Percentiles rank a stretch among this genome's conserved stretches.
phyloP scores from a whole-genome alignment of 805 yeast species.

The Torulaspora delbrueckii region DNA sequence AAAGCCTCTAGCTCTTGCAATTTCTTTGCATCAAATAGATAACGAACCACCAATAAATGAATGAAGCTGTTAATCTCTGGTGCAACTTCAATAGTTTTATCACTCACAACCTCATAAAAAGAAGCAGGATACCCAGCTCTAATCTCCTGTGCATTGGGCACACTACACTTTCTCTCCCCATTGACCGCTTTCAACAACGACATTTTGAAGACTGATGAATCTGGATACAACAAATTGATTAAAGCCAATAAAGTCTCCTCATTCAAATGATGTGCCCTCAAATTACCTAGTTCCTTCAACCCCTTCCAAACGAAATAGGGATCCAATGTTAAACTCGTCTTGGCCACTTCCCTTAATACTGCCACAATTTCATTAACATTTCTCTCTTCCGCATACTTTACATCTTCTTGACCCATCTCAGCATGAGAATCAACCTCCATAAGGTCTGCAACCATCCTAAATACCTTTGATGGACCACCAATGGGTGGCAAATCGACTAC shows the following conservation, averaged over 20 bases:
- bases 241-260: slow-evolving; percentile 51
- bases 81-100: slow-evolving; percentile 40
- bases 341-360: slow-evolving; percentile 37
- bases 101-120: slow-evolving; percentile 30
- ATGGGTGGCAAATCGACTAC: slow-evolving; percentile 15
- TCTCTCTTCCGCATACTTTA: slow-evolving; percentile 32
- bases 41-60: slow-evolving; percentile 73
- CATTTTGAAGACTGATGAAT: slow-evolving; percentile 39
- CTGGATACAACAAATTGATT: slow-evolving; percentile 52
- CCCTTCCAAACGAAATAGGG: slow-evolving; percentile 84
- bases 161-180: slow-evolving; percentile 34
- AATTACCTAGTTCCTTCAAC: slow-evolving; percentile 71
- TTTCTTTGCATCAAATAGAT: slow-evolving; percentile 59
- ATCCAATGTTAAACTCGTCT: slow-evolving; percentile 70
- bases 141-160: slow-evolving; percentile 35
- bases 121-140: slow-evolving; percentile 32
- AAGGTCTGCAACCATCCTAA: slow-evolving; percentile 17
- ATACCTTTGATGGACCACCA: background rate
- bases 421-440: slow-evolving; percentile 27
- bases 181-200: slow-evolving; percentile 41
- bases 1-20: slow-evolving; percentile 47
- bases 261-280: slow-evolving; percentile 57
- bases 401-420: slow-evolving; percentile 27
- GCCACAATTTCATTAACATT: slow-evolving; percentile 33
- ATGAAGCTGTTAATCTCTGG: slow-evolving; percentile 80